A percentile compares a stretch with the other conserved stretches of the same genome.
Evolutionary conservation across 768 basidiomycete species (phyloP).

Genomic region (Tubosaeta brunneosetosa): DNA sequence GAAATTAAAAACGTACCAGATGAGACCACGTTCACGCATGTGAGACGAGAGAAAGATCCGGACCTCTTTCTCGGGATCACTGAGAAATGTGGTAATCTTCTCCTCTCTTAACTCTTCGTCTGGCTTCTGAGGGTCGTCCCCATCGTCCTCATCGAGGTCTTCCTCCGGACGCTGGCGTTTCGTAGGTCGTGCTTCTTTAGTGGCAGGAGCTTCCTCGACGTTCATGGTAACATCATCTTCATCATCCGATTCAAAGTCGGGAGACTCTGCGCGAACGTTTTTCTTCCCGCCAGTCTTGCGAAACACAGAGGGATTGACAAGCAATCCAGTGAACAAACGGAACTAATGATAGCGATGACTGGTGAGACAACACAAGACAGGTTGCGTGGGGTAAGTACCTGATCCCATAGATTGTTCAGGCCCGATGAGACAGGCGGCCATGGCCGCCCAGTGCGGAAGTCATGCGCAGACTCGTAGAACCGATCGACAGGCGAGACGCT

Average conservation of each 20-base stretch:
- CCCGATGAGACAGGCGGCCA: conserved; percentile 34
- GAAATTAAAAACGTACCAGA: conserved; percentile 46
- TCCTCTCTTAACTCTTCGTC: conserved; percentile 39
- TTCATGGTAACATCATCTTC: conserved; percentile 17
- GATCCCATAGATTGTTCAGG: conserved; percentile 55
- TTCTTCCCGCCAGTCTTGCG: conserved; percentile 32
- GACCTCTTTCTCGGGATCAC: conserved; percentile 53
- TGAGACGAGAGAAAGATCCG: conserved; percentile 69
- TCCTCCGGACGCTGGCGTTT: conserved; percentile 27
- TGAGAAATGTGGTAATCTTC: conserved; percentile 49
- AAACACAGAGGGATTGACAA: conserved; percentile 40
- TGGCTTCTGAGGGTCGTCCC: conserved; percentile 30
- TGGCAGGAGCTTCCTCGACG: not conserved
- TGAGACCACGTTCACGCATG: conserved; percentile 61
- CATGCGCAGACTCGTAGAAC: conserved; percentile 51
- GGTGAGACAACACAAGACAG: conserved; percentile 3
- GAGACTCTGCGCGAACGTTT: conserved; percentile 27
- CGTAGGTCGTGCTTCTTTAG: conserved; percentile 7
- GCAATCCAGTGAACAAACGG: conserved; percentile 55
- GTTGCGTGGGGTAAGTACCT: conserved; percentile 36
- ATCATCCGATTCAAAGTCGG: conserved; percentile 33
- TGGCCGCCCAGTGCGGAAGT: conserved; percentile 45
- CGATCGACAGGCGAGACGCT: conserved; percentile 45
- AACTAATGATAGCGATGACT: conserved; percentile 37
- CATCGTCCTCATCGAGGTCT: conserved; percentile 23